Base-by-base conservation (phyloP, 768 basidiomycete genomes). In the Phanerochaete sordida region DNA sequence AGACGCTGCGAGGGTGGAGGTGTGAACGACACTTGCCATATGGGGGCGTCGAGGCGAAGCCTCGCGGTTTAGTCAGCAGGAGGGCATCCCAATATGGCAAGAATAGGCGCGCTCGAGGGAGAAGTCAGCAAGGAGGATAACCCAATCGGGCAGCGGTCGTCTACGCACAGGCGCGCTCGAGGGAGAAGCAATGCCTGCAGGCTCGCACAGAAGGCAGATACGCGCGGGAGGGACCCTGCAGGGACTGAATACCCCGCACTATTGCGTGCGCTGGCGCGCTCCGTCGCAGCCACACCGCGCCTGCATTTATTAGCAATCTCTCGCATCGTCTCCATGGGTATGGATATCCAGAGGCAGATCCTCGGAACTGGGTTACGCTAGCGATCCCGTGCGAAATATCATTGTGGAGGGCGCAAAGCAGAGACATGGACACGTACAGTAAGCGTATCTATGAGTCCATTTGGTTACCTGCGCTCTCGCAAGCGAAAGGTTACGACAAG, bases 401-500 rank as follows among this genome's bases (percentile, higher is more conserved):
- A 35, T 35, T 13, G 7, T 7, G 33, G 19, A 43, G 8, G 39
- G 4, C 19, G 8, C 8, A 19, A 4, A 43, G 33, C 19, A 43
- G 19, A 43, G 7, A 43, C 11, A 43, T 16, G n/a, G n/a, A 43
- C 7, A 43, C 39, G 11, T 4, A 43, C 39, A 43, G 19, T 43
- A 6, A 43, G 19, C 8, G 8, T 9, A 43, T 43, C 39, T 16
- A n/a, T 11, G 19, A 6, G 39, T 16, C 19, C 39, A 43, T 24
- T 19, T 4, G 28, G 1, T 73, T 57, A 95, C 58, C 92, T 82
- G 64, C 84, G 79, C 74, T 96, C 95, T 58, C 86, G 78, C 46
- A 96, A 82, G 64, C 81, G 83, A 65, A 86, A 77, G 83, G 90
- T 92, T 2, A 97, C 93, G 24, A 88, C 76, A 13, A 77, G 79